These are phyloP conservation scores for Atkinsonella hypoxylon DNA, from an alignment of 2,329 filamentous ascomycete species.

Conservation along the genomic window DNA sequence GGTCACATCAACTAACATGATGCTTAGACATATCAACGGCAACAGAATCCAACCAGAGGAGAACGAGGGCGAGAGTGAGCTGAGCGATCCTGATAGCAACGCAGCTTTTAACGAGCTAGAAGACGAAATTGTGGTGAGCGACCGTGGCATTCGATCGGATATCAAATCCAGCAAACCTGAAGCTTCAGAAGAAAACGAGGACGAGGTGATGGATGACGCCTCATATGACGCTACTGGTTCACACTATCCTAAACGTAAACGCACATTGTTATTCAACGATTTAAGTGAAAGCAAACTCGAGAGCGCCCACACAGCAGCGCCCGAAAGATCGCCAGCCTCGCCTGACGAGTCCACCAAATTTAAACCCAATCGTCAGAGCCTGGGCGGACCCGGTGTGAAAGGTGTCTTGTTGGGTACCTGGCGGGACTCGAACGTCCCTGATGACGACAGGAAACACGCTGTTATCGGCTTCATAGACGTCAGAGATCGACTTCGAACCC, in stretches of 20 bases:
- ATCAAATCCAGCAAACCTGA: slow-evolving; percentile 16
- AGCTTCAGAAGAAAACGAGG: slow-evolving; percentile 24
- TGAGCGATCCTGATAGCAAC: slow-evolving; percentile 29
- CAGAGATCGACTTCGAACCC: slow-evolving; percentile 46
- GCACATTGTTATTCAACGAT: slow-evolving; percentile 36
- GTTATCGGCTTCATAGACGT: slow-evolving; percentile 53
- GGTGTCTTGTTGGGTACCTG: slow-evolving; percentile 45
- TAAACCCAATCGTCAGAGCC: slow-evolving; percentile 17
- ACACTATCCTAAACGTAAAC: slow-evolving; percentile 44
- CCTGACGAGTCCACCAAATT: slow-evolving; percentile 12
- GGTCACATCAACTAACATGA: slow-evolving; percentile 13
- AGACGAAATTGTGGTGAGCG: slow-evolving; percentile 42
- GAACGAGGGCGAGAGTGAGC: slow-evolving; percentile 28
- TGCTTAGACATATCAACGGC: slow-evolving; percentile 17
- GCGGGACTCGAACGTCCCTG: slow-evolving; percentile 43
- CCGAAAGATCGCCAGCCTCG: slow-evolving; percentile 15
- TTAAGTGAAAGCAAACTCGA: slow-evolving; percentile 36
- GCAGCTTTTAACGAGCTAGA: slow-evolving; percentile 28
- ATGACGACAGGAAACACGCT: slow-evolving; percentile 39
- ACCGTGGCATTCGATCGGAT: slow-evolving; percentile 24
- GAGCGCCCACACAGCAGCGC: slow-evolving; percentile 17
- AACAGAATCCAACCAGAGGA: slow-evolving; percentile 22
- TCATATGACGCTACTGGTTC: slow-evolving; percentile 26
- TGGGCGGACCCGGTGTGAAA: slow-evolving; percentile 24
- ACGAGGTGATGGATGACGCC: slow-evolving; percentile 31